Base-by-base conservation (phyloP, 768 basidiomycete genomes). In the Xerocomellus dryophilus region DNA sequence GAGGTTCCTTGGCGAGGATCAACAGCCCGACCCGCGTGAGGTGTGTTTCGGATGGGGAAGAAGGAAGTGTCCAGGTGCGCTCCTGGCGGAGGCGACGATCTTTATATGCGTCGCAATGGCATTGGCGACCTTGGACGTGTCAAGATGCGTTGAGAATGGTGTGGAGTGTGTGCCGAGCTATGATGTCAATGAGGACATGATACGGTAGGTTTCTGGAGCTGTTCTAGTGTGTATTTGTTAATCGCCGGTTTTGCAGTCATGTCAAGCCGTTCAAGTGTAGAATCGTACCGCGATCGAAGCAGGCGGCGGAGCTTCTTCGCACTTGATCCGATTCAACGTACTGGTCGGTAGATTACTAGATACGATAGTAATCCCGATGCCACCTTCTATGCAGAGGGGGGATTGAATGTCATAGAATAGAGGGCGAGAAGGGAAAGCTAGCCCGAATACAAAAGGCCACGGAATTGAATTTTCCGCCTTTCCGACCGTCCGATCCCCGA, bases 41-140 rank as follows among this genome's bases (percentile, higher is more conserved):
- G 44, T 18, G 6, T 59, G 54, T 47, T 58, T 60, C 23, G 51
- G 56, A 27, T 57, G 15, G 35, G 57, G 43, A 32, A 44, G 59
- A 25, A 48, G 52, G 32, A 41, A 7, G 39, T 50, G 49, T 34
- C 54, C 48, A 10, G 48, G 57, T 46, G 14, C 7, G 21, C 48
- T 41, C 29, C 27, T 58, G 29, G 50, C 32, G 0, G 44, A 56
- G 7, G 5, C 40, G 11, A 45, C 14, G 7, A 17, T 35, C 35
- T 35, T 53, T 41, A 57, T 18, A 11, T 4, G 36, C 4, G 41
- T 47, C 23, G 48, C 43, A 12, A 50, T 43, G 51, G 21, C 47
- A 10, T 43, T 58, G 17, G 61, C 50, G 12, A 60, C 43, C 7
- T n/a, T 51, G 20, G 25, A 60, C 14, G 25, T 57, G 10, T 54